Evolutionary conservation across 768 basidiomycete species (phyloP), one percentile per base, ranked within the genome.

Genomic region (Leccinum fibrillosum): DNA sequence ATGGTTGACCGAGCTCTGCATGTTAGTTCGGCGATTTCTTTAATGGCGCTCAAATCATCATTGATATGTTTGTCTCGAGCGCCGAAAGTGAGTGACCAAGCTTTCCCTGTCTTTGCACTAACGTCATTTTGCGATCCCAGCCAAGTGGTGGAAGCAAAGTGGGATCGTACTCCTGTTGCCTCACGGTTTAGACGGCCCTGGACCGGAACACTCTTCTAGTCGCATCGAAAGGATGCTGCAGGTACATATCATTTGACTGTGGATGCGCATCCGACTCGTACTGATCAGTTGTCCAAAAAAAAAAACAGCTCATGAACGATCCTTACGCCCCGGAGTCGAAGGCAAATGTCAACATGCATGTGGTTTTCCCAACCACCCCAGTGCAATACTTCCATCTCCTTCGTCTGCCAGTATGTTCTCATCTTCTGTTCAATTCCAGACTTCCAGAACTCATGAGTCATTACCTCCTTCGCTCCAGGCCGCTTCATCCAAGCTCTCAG

Each of bases 111-210:
- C 32, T 11, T 2, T 7, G 3, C 28, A 11, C 25, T 54, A 45
- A 55, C 34, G 3, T 11, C 19, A 1, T 1, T 30, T 35, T 35
- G 26, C 28, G n/a, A 32, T 30, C 2, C 6, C 28, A 93, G 92
- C 93, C 4, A 97, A 97, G 77, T 97, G 94, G 94, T 74, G 92
- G 49, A 90, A 86, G 69, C 94, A 96, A 74, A 94, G 92, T 63
- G 94, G 89, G 0, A 80, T 97, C 21, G 87, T 92, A 4, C 74
- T 97, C 57, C 82, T 93, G 49, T 78, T 97, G 0, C 94, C 94
- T 25, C 94, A 97, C 60, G 94, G 94, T 15, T 77, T 92, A 15
- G 93, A 97, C 64, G 94, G 94, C 28, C 93, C 94, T 15, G 94
- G 94, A 2, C 94, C 94, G 0, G 94, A 97, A 69, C 94, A 97